Percentiles rank a stretch among this genome's conserved stretches.
phyloP scores from a whole-genome alignment of 495 filamentous ascomycete genomes.

The Tuber microsphaerosporum region DNA sequence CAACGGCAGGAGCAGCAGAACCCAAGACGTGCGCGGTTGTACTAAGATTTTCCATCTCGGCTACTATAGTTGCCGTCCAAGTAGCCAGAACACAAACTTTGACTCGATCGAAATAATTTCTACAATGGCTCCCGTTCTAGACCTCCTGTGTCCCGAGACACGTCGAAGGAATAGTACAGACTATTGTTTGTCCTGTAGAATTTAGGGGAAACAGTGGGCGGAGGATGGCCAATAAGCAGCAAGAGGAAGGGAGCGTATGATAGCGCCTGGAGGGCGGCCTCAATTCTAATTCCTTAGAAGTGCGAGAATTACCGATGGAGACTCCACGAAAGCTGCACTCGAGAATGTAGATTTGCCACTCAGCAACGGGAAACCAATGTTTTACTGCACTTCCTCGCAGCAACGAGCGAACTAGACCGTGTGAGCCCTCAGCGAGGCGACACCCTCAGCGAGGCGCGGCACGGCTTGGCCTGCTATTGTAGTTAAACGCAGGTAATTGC shows the following conservation, averaged over 20 bases:
- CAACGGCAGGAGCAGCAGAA: slow-evolving; percentile 17
- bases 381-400: no score
- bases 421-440: no score
- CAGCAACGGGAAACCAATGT: no score
- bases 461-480: no score
- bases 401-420: no score
- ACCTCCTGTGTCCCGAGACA: background rate
- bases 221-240: background rate
- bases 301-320: no score
- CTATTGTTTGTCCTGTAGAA: background rate
- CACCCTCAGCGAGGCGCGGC: no score
- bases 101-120: background rate
- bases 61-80: background rate
- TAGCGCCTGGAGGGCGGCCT: background rate
- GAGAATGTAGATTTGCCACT: no score
- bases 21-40: slow-evolving; percentile 32
- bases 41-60: slow-evolving; percentile 38
- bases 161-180: background rate
- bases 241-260: background rate
- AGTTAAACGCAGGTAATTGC: no score
- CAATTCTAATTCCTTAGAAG: no score
- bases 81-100: background rate
- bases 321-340: no score
- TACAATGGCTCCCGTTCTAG: background rate
- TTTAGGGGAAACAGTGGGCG: background rate